These are phyloP conservation scores for Lactifluus hygrophoroides DNA, from an alignment of 768 basidiomycete species.

Conservation along the genomic window DNA sequence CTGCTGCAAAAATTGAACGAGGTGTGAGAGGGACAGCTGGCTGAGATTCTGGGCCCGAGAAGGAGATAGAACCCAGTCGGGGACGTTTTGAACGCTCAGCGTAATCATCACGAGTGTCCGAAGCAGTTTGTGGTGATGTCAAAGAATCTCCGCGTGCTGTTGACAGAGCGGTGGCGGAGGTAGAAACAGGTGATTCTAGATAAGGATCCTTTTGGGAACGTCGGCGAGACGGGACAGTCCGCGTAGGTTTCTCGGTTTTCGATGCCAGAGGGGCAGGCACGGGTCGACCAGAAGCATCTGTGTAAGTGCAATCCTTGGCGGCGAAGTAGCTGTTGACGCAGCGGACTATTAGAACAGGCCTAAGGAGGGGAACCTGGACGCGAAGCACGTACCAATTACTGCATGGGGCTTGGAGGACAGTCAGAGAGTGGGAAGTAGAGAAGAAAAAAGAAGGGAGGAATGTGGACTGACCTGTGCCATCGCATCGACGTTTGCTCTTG, in stretches of 20 bases:
- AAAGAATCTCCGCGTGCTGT: neutral
- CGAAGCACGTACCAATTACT: constrained; percentile 57
- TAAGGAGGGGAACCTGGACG: neutral
- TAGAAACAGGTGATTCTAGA: constrained; percentile 6
- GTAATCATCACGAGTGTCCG: constrained; percentile 24
- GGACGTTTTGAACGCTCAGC: constrained; percentile 5
- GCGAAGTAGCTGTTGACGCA: constrained; percentile 54
- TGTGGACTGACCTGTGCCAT: constrained; percentile 56
- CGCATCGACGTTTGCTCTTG: constrained; percentile 77
- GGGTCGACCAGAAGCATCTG: constrained; percentile 68
- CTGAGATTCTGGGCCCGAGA: neutral
- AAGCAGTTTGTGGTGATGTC: constrained; percentile 20
- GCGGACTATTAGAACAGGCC: constrained; percentile 9
- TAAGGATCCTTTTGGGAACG: constrained; percentile 2
- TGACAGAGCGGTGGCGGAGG: neutral
- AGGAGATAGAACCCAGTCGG: constrained; percentile 5
- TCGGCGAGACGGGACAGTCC: constrained; percentile 11
- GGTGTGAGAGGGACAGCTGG: neutral
- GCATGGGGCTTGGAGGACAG: constrained; percentile 49
- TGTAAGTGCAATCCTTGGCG: constrained; percentile 73
- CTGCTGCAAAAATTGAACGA: constrained; percentile 1
- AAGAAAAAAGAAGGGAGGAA: constrained; percentile 1
- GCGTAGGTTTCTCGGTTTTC: constrained; percentile 15
- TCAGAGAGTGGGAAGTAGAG: neutral
- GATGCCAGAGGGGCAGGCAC: constrained; percentile 52